Evolutionary conservation across 2,329 filamentous ascomycete genomes (phyloP), one percentile per base, ranked within the genome.

Genomic region (Pestalotiopsis sp.): DNA sequence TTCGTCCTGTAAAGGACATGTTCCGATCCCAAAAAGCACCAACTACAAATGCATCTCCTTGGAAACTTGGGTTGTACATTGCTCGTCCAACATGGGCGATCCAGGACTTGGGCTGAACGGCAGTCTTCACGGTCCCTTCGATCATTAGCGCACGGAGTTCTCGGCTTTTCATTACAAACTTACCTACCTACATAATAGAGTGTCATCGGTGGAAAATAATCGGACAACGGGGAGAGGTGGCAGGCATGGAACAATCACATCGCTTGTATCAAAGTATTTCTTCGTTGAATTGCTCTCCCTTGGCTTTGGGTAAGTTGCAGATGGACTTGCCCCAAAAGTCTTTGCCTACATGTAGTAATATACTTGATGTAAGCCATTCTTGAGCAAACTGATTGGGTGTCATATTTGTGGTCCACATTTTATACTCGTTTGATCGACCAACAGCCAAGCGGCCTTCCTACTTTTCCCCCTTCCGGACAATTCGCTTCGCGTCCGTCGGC

Each of bases 81-180:
- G 20, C 22, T 39, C 17, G 22, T 39, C 56, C 26, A 6, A 58
- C 24, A 10, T 58, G 22, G 35, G 38, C 17, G 14, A 17, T 39
- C 35, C 10, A 17, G 20, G 26, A 2, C 26, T 20, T 20, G 38
- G 35, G 38, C 44, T 52, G 26, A 30, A 30, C 58, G 14, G 20
- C 30, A 61, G 58, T 35, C 58, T 22, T 38, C 58, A 61, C 58
- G 20, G 38, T 39, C 58, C 35, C 17, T 61, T 61, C 26, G 26
- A 61, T 35, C 58, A 61, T 61, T 61, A 61, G 58, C 58, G 58
- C 10, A 61, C 20, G 58, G 58, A 61, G 58, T 61, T 61, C 20
- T 61, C 11, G 24, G 24, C 14, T n/a, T 61, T 52, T 52, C 17
- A 52, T n/a, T 52, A 52, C 44, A 13, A n/a, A 52, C 9, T 9